Evolutionary conservation across 768 basidiomycete species (phyloP).

Genomic region (Tricholoma flavovirens): DNA sequence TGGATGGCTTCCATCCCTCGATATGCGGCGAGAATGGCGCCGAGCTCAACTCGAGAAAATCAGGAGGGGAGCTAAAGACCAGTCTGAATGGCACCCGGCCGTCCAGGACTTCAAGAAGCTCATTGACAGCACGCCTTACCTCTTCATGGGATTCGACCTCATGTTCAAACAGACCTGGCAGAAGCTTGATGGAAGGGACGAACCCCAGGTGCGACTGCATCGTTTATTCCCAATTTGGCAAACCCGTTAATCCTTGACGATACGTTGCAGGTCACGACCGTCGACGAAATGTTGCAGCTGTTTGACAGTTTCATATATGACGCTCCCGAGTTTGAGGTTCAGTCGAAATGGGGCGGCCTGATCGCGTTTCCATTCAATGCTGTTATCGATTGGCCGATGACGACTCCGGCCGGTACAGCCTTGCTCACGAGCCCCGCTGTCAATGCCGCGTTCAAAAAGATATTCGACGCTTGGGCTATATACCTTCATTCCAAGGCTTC

Average conservation of each 20-base stretch:
- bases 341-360: conserved; percentile 4
- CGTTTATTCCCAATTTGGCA: conserved; percentile 20
- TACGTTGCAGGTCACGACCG: background rate
- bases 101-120: conserved; percentile 23
- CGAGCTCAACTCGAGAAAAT: background rate
- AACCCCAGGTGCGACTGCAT: conserved; percentile 14
- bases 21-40: background rate
- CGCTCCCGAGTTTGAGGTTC: conserved; percentile 9
- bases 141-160: conserved; percentile 28
- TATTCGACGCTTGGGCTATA: conserved; percentile 42
- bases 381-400: conserved; percentile 11
- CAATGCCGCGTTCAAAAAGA: conserved; percentile 13
- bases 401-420: conserved; percentile 11
- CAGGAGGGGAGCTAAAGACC: background rate
- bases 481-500: conserved; percentile 40
- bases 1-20: background rate
- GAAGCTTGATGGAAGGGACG: conserved; percentile 3
- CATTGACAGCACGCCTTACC: conserved; percentile 21
- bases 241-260: background rate
- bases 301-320: conserved; percentile 9
- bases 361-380: conserved; percentile 9
- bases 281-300: background rate
- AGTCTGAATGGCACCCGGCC: conserved; percentile 7
- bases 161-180: conserved; percentile 25
- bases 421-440: conserved; percentile 16